Conservation (phyloP, 345 rosid species). For the Eucalyptus camaldulensis region DNA sequence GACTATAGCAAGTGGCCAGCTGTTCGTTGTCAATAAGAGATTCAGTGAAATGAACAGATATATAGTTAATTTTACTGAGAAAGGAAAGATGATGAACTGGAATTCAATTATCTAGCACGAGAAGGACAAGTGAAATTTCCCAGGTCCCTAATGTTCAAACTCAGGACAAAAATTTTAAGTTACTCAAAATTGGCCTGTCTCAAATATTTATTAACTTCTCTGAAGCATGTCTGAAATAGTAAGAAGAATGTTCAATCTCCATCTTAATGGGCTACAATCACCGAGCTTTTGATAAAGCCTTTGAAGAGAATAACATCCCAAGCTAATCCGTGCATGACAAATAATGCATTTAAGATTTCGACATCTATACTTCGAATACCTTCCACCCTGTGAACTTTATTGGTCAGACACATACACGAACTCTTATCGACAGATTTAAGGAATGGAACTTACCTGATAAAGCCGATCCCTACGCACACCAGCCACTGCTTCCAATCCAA, state of each 20-base stretch:
- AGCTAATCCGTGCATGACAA: neutral
- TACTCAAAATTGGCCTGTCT: neutral
- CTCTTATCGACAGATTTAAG: neutral
- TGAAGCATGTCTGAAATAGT: neutral
- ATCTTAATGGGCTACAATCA: neutral
- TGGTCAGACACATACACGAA: neutral
- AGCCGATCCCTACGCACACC: constrained; percentile 47
- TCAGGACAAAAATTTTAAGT: neutral
- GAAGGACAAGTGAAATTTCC: neutral
- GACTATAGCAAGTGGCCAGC: constrained; percentile 88
- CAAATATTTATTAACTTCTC: neutral
- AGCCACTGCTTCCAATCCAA: constrained; percentile 44
- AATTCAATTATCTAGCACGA: neutral
- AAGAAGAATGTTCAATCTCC: neutral
- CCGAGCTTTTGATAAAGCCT: neutral
- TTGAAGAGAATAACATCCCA: neutral
- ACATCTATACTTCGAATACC: neutral
- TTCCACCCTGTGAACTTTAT: neutral
- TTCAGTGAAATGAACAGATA: neutral
- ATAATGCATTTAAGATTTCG: neutral
- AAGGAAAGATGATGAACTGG: neutral
- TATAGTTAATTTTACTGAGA: neutral
- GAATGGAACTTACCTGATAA: constrained; percentile 52
- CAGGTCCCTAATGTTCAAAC: neutral
- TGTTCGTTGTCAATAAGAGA: neutral